phyloP scores from a whole-genome alignment of 345 rosid genomes.

The Excoecaria cochinchinensis region DNA sequence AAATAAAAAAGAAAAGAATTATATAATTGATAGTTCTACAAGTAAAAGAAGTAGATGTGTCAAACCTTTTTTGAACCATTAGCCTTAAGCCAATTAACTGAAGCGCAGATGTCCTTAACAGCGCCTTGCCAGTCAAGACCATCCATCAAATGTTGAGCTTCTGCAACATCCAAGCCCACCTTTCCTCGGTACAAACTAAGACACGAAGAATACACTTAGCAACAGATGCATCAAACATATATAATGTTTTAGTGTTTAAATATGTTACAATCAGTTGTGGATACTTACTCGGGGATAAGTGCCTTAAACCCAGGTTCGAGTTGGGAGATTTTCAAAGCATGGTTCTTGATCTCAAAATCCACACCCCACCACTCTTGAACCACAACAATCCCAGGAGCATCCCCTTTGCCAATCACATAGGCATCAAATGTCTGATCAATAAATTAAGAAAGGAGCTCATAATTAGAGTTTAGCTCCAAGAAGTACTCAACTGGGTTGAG shows the following conservation, averaged over 20 bases:
- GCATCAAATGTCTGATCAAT: constrained; percentile 76
- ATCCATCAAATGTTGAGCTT: constrained; percentile 91
- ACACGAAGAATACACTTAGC: neutral
- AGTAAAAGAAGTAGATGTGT: neutral
- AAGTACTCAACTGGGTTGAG: neutral
- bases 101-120: constrained; percentile 78
- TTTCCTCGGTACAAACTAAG: constrained; percentile 88
- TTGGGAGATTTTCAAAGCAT: constrained; percentile 76
- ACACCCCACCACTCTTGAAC: constrained; percentile 99
- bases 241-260: neutral
- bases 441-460: neutral
- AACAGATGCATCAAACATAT: constrained; percentile 2
- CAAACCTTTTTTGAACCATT: constrained; percentile 86
- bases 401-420: constrained; percentile 84
- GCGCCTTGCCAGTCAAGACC: constrained; percentile 97
- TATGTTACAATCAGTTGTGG: neutral
- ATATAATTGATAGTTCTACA: neutral
- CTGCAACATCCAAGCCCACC: constrained; percentile 84
- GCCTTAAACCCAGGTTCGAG: constrained; percentile 55
- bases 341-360: constrained; percentile 93
- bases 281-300: constrained; percentile 79
- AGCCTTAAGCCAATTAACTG: constrained; percentile 83
- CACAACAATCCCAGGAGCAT: constrained; percentile 88
- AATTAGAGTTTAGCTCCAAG: neutral
- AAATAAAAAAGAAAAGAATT: neutral